Percentiles rank a stretch among this genome's conserved stretches.
These are phyloP conservation scores for Penicillium parvum DNA, from an alignment of 495 filamentous ascomycete species.

Conservation along the genomic window DNA sequence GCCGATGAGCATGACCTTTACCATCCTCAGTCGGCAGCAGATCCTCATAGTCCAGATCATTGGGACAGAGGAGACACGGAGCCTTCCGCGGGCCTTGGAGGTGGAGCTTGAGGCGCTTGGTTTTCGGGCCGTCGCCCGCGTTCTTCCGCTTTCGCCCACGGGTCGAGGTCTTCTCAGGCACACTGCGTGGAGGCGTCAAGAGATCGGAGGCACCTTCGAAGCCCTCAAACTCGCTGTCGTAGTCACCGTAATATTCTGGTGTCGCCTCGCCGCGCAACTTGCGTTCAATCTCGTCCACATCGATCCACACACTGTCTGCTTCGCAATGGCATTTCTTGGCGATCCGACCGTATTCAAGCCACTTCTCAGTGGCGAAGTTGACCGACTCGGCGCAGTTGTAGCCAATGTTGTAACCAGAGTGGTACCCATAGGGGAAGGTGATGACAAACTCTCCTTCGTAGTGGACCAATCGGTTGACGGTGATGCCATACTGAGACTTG, in stretches of 20 bases:
- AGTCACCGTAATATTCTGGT: conserved; percentile 77
- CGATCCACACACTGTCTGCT: conserved; percentile 96
- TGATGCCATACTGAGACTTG: conserved; percentile 83
- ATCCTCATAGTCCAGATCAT: conserved; percentile 79
- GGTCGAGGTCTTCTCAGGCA: conserved; percentile 56
- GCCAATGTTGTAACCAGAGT: conserved; percentile 95
- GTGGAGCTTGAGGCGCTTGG: conserved; percentile 69
- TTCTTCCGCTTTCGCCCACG: conserved; percentile 61
- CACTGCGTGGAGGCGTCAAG: conserved; percentile 75
- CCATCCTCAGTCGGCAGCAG: conserved; percentile 86
- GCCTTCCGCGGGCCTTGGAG: conserved; percentile 66
- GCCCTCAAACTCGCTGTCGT: conserved; percentile 60
- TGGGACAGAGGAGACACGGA: conserved; percentile 93
- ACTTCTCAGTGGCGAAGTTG: conserved; percentile 93
- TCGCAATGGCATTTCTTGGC: conserved; percentile 98
- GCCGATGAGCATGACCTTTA: conserved; percentile 72
- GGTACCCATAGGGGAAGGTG: conserved; percentile 97
- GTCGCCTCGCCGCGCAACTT: conserved; percentile 89
- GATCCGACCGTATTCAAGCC: conserved; percentile 90
- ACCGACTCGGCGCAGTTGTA: conserved; percentile 99
- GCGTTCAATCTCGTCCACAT: conserved; percentile 90
- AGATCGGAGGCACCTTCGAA: conserved; percentile 60
- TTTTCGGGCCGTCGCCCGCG: conserved; percentile 55
- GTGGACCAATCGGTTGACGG: conserved; percentile 92
- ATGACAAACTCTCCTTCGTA: conserved; percentile 98